Evolutionary conservation across 257 asterid species (phyloP).

Genomic region (Ballota nigra): DNA sequence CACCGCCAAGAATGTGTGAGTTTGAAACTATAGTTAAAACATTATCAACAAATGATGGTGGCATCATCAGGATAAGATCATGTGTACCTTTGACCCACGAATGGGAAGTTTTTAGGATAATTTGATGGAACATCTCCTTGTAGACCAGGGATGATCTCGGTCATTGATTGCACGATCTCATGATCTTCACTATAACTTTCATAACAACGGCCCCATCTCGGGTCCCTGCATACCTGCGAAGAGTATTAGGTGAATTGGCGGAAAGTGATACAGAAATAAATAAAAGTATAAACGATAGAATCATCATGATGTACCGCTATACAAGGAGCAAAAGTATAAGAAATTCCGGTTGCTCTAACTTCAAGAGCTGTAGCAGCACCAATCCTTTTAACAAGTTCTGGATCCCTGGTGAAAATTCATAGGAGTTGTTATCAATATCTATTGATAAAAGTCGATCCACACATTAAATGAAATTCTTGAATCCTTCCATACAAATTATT

Average conservation of each 20-base stretch:
- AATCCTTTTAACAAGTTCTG: conserved; percentile 43
- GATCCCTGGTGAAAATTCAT: conserved; percentile 35
- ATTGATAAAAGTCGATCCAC: neutral
- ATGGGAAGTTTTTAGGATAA: conserved; percentile 38
- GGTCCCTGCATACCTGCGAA: conserved; percentile 51
- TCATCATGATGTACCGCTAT: conserved; percentile 38
- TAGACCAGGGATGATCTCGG: conserved; percentile 50
- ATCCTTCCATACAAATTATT: neutral
- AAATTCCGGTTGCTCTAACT: conserved; percentile 55
- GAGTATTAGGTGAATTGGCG: neutral
- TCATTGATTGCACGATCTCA: conserved; percentile 42
- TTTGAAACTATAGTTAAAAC: neutral
- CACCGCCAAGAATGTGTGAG: neutral
- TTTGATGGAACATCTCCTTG: conserved; percentile 47
- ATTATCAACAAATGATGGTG: neutral
- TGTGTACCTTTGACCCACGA: conserved; percentile 35
- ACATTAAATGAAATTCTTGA: neutral
- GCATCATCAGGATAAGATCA: neutral
- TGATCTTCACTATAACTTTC: conserved; percentile 51
- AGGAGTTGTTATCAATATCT: neutral
- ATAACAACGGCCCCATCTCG: conserved; percentile 55
- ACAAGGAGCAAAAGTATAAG: conserved; percentile 51
- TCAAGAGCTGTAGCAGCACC: conserved; percentile 67
- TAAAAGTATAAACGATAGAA: neutral
- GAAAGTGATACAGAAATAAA: neutral